A percentile compares a stretch with the other conserved stretches of the same genome.
Evolutionary conservation across 1,139 yeast species (phyloP).

Genomic region (Hansenula anomala): DNA sequence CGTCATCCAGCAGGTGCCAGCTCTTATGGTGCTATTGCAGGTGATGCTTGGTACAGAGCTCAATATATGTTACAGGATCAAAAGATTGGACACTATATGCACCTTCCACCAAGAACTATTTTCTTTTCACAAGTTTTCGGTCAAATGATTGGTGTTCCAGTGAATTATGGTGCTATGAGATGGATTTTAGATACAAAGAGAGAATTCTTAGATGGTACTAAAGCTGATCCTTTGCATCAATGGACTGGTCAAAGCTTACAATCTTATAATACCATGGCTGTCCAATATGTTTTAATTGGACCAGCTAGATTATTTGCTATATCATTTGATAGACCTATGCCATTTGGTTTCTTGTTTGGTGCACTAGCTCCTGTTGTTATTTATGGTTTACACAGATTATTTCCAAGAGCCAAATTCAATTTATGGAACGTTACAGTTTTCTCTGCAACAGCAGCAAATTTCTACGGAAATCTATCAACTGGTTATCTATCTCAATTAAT

Average conservation of each 20-base stretch:
- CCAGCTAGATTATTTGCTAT: slow-evolving; percentile 35
- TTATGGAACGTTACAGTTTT: slow-evolving; percentile 46
- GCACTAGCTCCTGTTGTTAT: slow-evolving; percentile 32
- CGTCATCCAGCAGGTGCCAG: slow-evolving; percentile 45
- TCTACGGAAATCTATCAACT: slow-evolving; percentile 48
- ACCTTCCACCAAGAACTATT: slow-evolving; percentile 41
- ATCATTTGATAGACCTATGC: slow-evolving; percentile 34
- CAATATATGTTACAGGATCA: slow-evolving; percentile 45
- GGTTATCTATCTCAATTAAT: slow-evolving; percentile 43
- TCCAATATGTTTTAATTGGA: slow-evolving; percentile 46
- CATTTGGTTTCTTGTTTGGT: slow-evolving; percentile 41
- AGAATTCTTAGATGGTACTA: slow-evolving; percentile 34
- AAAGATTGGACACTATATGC: slow-evolving; percentile 45
- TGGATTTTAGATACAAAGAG: slow-evolving; percentile 40
- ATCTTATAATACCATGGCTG: slow-evolving; percentile 41
- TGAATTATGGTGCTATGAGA: slow-evolving; percentile 40
- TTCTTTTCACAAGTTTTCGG: slow-evolving; percentile 47
- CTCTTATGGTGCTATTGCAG: slow-evolving; percentile 46
- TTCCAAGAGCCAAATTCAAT: slow-evolving; percentile 25
- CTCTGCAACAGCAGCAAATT: slow-evolving; percentile 41
- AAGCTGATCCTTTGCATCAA: slow-evolving; percentile 41
- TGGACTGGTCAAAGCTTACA: slow-evolving; percentile 47
- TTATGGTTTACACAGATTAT: slow-evolving; percentile 26
- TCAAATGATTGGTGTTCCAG: slow-evolving; percentile 45
- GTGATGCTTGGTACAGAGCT: slow-evolving; percentile 51